These are phyloP conservation scores for Batkoa obscura DNA, from an alignment of 371 early-diverging fungal species.

Conservation along the genomic window DNA sequence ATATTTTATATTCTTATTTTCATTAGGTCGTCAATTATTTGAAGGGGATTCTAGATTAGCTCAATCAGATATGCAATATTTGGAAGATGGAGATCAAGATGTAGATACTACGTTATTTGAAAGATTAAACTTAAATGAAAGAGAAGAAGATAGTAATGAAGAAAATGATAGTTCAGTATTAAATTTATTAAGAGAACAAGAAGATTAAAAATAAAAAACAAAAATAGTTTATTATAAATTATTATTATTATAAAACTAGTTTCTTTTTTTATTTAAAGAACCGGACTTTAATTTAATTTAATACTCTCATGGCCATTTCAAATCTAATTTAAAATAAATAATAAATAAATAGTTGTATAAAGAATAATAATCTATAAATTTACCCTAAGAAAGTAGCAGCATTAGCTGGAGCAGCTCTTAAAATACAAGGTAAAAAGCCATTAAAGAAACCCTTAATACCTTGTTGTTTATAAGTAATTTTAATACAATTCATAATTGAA, in stretches of 20 bases:
- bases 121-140: constrained; percentile 24
- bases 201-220: too few relatives aligned
- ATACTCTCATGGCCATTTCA: constrained; percentile 18
- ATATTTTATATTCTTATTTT: not conserved
- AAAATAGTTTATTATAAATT: too few relatives aligned
- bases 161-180: not conserved
- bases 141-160: constrained; percentile 30
- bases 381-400: constrained; percentile 54
- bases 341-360: not conserved
- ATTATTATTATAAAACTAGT: too few relatives aligned
- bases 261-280: too few relatives aligned
- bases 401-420: constrained; percentile 76
- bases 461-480: constrained; percentile 37
- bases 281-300: constrained; percentile 9
- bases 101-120: constrained; percentile 59
- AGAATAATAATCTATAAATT: not conserved
- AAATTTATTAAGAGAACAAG: not conserved
- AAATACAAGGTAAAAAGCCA: constrained; percentile 66
- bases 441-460: constrained; percentile 61
- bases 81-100: constrained; percentile 72
- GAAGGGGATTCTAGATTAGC: constrained; percentile 74
- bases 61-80: constrained; percentile 54
- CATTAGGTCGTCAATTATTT: constrained; percentile 69
- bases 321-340: constrained; percentile 11
- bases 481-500: constrained; percentile 39